Evolutionary conservation across 345 rosid species (phyloP).

Genomic region (Combretum micranthum): DNA sequence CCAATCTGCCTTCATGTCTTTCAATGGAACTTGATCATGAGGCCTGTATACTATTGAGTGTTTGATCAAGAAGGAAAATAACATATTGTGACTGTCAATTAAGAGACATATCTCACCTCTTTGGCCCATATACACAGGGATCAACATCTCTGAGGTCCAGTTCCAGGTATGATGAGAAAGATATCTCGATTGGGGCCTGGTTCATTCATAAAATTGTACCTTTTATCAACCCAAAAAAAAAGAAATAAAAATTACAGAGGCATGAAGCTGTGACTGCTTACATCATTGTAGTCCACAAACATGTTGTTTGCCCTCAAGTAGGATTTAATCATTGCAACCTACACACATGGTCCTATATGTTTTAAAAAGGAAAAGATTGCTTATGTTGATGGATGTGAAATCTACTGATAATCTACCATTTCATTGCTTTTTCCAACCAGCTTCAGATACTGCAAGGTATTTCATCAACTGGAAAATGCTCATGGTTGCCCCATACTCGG

Average conservation of each 20-base stretch:
- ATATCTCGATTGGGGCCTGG: too few relatives aligned
- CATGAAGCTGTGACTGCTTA: constrained; percentile 8
- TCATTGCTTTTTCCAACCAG: constrained; percentile 80
- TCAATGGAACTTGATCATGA: constrained; percentile 71
- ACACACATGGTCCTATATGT: constrained; percentile 13
- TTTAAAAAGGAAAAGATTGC: background rate
- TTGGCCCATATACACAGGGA: too few relatives aligned
- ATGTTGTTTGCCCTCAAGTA: constrained; percentile 80
- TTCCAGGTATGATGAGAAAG: too few relatives aligned
- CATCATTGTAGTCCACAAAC: constrained; percentile 93
- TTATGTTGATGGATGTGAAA: background rate
- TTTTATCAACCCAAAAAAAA: background rate
- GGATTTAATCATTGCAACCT: constrained; percentile 77
- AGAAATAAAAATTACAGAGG: background rate
- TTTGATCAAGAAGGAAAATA: constrained; percentile 7
- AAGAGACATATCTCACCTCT: constrained; percentile 1
- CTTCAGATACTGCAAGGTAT: constrained; percentile 79
- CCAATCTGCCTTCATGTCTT: constrained; percentile 84
- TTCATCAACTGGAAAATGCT: constrained; percentile 95
- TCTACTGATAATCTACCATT: constrained; percentile 29
- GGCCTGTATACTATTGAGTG: constrained; percentile 25
- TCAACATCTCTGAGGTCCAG: too few relatives aligned
- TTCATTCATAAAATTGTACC: background rate
- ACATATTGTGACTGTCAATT: background rate
- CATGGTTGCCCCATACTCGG: constrained; percentile 97